Percentiles rank a stretch among this genome's conserved stretches.
Evolutionary conservation across 2,329 filamentous ascomycete species (phyloP).

Genomic region (Phialocephala subalpina): DNA sequence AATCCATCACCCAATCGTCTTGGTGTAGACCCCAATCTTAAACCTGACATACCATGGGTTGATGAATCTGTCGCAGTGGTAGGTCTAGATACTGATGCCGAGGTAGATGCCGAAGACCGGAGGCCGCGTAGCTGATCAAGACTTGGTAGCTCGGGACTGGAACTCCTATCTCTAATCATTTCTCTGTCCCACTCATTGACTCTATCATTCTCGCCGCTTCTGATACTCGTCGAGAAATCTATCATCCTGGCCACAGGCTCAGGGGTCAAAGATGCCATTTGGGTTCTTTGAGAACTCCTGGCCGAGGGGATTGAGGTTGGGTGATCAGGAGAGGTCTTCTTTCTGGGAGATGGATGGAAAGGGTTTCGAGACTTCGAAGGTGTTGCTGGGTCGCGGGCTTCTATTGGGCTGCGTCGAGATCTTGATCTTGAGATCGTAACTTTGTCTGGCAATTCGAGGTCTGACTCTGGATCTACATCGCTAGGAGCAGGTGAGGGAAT

Average conservation of each 20-base stretch:
- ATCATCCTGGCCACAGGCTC: constrained; percentile 17
- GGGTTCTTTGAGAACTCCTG: background rate
- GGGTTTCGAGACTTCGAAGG: constrained; percentile 15
- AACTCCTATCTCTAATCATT: background rate
- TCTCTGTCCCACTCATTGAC: background rate
- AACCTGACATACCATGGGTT: background rate
- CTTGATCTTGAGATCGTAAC: constrained; percentile 20
- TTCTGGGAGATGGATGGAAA: constrained; percentile 20
- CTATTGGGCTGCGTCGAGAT: background rate
- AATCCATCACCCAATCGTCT: background rate
- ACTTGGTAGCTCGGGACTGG: constrained; percentile 5
- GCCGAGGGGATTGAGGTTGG: background rate
- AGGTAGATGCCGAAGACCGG: background rate
- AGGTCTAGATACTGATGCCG: background rate
- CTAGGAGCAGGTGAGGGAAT: background rate
- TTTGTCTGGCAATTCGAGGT: constrained; percentile 17
- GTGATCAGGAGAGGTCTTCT: constrained; percentile 22
- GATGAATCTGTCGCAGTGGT: background rate
- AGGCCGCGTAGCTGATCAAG: background rate
- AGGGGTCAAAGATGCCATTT: constrained; percentile 3
- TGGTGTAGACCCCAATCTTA: background rate
- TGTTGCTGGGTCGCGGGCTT: constrained; percentile 4
- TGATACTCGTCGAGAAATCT: constrained; percentile 6
- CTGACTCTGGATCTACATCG: background rate
- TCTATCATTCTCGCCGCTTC: background rate